Percentiles rank a stretch among this genome's conserved stretches.
Evolutionary conservation across 2,329 filamentous ascomycete genomes (phyloP).

Genomic region (Aspergillus sp.): DNA sequence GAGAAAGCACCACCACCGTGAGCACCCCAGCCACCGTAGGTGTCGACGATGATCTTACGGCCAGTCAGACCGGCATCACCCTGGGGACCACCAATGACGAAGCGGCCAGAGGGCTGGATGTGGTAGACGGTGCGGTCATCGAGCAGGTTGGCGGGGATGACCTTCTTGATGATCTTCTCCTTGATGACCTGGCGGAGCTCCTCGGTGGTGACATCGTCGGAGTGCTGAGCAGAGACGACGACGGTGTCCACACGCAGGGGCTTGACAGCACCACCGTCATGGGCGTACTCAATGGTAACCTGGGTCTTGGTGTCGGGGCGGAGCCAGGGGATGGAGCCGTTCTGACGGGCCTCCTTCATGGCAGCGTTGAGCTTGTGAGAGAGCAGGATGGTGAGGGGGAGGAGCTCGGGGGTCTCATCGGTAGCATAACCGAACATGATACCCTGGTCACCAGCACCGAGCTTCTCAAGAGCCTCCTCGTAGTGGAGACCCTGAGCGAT

Average conservation of each 20-base stretch:
- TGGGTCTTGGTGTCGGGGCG: slow-evolving; percentile 99
- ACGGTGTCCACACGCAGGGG: slow-evolving; percentile 93
- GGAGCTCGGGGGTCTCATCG: slow-evolving; percentile 96
- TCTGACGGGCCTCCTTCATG: slow-evolving; percentile 84
- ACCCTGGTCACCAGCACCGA: slow-evolving; percentile 98
- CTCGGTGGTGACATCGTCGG: slow-evolving; percentile 82
- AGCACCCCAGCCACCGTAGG: slow-evolving; percentile 99
- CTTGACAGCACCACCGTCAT: slow-evolving; percentile 87
- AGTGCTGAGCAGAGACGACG: slow-evolving; percentile 94
- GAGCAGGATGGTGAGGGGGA: slow-evolving; percentile 89
- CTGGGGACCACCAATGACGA: slow-evolving; percentile 99
- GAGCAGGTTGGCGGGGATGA: slow-evolving; percentile 88
- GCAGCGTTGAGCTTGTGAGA: slow-evolving; percentile 96
- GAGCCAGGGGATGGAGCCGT: slow-evolving; percentile 88
- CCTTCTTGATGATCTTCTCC: slow-evolving; percentile 95
- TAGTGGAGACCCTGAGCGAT: slow-evolving; percentile 99
- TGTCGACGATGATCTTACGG: slow-evolving; percentile 99
- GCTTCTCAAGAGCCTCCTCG: slow-evolving; percentile 93
- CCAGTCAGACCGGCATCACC: slow-evolving; percentile 98
- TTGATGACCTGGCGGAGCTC: slow-evolving; percentile 89
- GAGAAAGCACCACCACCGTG: slow-evolving; percentile 99
- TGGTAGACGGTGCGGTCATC: slow-evolving; percentile 95
- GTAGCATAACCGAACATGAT: slow-evolving; percentile 99
- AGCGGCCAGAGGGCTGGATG: slow-evolving; percentile 96
- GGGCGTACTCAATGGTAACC: slow-evolving; percentile 97